Percentiles rank a stretch among this genome's conserved stretches.
Conservation (phyloP, 768 basidiomycete species). For the Mycena galopus region DNA sequence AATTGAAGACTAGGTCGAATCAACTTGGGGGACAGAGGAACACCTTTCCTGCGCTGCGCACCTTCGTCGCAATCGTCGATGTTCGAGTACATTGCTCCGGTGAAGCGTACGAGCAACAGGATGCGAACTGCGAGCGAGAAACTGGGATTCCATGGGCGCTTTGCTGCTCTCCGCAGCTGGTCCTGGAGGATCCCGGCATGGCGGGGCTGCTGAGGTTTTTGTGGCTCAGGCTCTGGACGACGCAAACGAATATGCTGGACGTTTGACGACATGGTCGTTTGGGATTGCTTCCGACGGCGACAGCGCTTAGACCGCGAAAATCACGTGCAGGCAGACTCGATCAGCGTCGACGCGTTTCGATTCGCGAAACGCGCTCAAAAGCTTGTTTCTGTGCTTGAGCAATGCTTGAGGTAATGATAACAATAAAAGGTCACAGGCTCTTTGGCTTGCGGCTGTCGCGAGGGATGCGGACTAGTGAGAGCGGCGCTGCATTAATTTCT, state of each 20-base stretch:
- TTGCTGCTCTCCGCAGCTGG: slow-evolving; percentile 79
- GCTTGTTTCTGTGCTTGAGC: slow-evolving; percentile 24
- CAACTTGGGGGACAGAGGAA: slow-evolving; percentile 18
- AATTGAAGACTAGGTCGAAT: slow-evolving; percentile 86
- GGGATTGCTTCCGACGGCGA: too few relatives aligned
- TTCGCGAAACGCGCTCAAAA: slow-evolving; percentile 22
- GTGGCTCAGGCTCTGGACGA: slow-evolving; percentile 50
- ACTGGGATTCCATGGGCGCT: slow-evolving; percentile 87
- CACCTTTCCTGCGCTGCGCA: slow-evolving; percentile 42
- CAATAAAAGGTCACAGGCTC: neutral
- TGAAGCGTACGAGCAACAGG: slow-evolving; percentile 82
- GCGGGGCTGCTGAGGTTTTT: slow-evolving; percentile 51
- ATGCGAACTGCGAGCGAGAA: slow-evolving; percentile 89
- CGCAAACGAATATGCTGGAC: slow-evolving; percentile 56
- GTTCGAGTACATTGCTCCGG: slow-evolving; percentile 94
- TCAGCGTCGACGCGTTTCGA: neutral
- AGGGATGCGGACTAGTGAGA: slow-evolving; percentile 19
- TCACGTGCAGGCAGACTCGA: too few relatives aligned
- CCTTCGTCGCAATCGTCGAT: slow-evolving; percentile 98
- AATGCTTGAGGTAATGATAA: slow-evolving; percentile 24
- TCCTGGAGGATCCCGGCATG: slow-evolving; percentile 85
- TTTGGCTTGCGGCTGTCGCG: slow-evolving; percentile 20
- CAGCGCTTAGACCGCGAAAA: too few relatives aligned
- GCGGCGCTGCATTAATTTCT: neutral
- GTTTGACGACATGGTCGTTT: neutral